Conservation (phyloP, 2,329 filamentous ascomycete species). For the Cladorrhinum sp. region DNA sequence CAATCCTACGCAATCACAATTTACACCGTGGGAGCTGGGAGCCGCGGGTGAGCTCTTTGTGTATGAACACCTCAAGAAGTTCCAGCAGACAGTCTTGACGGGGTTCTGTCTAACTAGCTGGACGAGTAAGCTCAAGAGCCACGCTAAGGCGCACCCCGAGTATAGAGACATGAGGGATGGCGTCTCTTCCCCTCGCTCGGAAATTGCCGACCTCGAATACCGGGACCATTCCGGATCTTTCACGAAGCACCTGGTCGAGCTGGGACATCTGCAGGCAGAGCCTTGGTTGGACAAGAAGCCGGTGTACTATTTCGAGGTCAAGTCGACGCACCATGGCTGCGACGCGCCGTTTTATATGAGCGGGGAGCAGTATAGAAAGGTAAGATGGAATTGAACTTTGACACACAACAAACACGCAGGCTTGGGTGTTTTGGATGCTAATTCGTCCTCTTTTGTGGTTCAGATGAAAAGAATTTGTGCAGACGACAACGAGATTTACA, state of each 20-base stretch:
- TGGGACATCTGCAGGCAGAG: background rate
- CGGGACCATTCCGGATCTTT: background rate
- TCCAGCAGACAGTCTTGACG: background rate
- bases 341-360: constrained; percentile 8
- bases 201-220: constrained; percentile 11
- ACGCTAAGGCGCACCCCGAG: constrained; percentile 1
- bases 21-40: background rate
- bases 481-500: constrained; percentile 5
- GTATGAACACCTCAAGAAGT: constrained; percentile 1
- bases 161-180: constrained; percentile 1
- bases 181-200: background rate
- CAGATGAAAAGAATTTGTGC: constrained; percentile 13
- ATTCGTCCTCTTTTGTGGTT: background rate
- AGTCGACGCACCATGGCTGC: constrained; percentile 2
- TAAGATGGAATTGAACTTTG: background rate
- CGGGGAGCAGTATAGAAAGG: constrained; percentile 6
- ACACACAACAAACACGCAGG: too few relatives aligned
- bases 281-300: background rate
- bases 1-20: too few relatives aligned
- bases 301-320: constrained; percentile 13
- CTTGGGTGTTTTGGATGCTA: too few relatives aligned
- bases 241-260: constrained; percentile 4
- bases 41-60: constrained; percentile 13
- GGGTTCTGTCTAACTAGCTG: constrained; percentile 5
- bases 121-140: constrained; percentile 7